A percentile compares a stretch with the other conserved stretches of the same genome.
Conservation (phyloP, 306 rosid genomes). For the Begonia peltatifolia region DNA sequence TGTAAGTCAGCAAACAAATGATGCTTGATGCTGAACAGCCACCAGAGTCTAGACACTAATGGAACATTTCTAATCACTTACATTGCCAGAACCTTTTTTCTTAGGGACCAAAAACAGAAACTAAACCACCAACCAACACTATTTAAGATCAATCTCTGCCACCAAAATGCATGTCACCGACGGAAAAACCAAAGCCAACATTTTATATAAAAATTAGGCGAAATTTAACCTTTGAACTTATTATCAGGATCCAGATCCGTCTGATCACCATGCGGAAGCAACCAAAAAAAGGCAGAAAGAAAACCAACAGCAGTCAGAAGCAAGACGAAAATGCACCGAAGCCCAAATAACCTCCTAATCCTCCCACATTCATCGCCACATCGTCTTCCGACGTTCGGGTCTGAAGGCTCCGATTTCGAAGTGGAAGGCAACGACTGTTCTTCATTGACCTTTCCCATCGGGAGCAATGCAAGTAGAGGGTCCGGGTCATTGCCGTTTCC, state of each 20-base stretch:
- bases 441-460: constrained; percentile 75
- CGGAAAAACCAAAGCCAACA: constrained; percentile 5
- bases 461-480: constrained; percentile 30
- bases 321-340: constrained; percentile 56
- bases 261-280: constrained; percentile 67
- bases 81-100: constrained; percentile 11
- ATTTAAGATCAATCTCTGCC: constrained; percentile 31
- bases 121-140: not conserved
- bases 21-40: not conserved
- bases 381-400: constrained; percentile 25
- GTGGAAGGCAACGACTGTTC: constrained; percentile 29
- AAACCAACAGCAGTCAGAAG: constrained; percentile 47
- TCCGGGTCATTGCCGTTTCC: constrained; percentile 26
- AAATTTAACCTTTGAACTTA: constrained; percentile 40
- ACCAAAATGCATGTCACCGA: constrained; percentile 19
- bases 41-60: not conserved
- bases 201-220: not conserved
- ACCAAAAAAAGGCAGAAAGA: constrained; percentile 75
- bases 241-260: constrained; percentile 35
- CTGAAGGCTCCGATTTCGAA: constrained; percentile 17
- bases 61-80: not conserved
- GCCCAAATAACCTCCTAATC: constrained; percentile 37
- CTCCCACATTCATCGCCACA: constrained; percentile 29
- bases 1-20: no score
- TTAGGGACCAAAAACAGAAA: constrained; percentile 9